Conservation (phyloP, 176 grass and related monocot genomes). For the Rhynchospora tenuis region DNA sequence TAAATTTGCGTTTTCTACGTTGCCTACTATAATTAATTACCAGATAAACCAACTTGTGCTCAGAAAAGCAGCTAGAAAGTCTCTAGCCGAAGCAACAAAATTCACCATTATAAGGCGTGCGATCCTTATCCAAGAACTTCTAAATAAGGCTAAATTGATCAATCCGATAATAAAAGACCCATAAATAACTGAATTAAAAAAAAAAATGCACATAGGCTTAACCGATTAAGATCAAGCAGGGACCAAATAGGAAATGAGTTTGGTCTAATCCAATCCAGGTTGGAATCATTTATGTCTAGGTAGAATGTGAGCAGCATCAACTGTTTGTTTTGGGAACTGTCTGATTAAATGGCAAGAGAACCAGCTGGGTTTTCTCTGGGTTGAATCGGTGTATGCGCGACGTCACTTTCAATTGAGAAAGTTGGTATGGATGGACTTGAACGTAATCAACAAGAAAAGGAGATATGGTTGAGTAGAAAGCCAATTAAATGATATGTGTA, state of each 20-base stretch:
- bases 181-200: background rate
- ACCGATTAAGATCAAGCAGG: background rate
- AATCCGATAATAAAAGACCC: background rate
- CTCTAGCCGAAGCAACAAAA: background rate
- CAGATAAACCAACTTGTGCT: background rate
- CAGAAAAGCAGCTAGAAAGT: background rate
- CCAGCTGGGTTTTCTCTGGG: constrained; percentile 3
- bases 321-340: background rate
- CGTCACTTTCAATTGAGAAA: constrained; percentile 6
- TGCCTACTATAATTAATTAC: background rate
- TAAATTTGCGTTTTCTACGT: background rate
- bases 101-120: background rate
- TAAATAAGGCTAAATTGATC: background rate
- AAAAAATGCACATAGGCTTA: background rate
- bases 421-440: background rate
- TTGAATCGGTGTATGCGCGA: background rate
- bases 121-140: background rate
- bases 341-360: background rate
- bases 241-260: constrained; percentile 10
- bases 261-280: constrained; percentile 8
- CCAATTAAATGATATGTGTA: constrained; percentile 5
- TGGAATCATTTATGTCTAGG: constrained; percentile 1
- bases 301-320: background rate
- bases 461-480: constrained; percentile 1
- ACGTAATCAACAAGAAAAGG: constrained; percentile 22